Evolutionary conservation across 768 basidiomycete genomes (phyloP), one percentile per base, ranked within the genome.

Genomic region (Phaffia australis): DNA sequence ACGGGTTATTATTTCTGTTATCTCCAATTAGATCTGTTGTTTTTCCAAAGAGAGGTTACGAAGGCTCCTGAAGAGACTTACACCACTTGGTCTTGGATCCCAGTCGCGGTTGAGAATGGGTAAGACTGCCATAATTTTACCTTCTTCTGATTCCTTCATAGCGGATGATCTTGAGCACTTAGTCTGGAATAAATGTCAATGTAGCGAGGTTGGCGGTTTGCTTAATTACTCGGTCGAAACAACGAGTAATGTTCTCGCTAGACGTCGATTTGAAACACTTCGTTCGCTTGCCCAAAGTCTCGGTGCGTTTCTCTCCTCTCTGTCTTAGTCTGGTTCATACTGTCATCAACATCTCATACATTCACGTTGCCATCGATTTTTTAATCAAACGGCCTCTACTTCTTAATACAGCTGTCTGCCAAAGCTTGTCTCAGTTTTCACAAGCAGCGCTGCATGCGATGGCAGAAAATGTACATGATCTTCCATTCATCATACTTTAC

Each of bases 31-130:
- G 66, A 67, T 49, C 66, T 67, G 27, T 61, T 67, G n/a, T 67
- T 67, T 50, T 61, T 67, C 52, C 55, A 67, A 27, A 16, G 66
- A 35, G 54, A 62, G 16, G 55, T 61, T 4, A 56, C 59, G 25
- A 57, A 55, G 19, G 55, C 54, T n/a, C 60, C 60, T 2, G 66
- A 67, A 30, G 66, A 67, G 30, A 57, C 55, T 0, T 67, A 50
- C 19, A 55, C 56, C 29, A 55, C 23, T 7, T 63, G 62, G 62
- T 14, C 25, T 25, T 48, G 7, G 35, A 14, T n/a, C 27, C 27
- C 18, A 23, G 35, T 42, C 35, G 35, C 35, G 35, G 11, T 42
- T 42, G 35, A 42, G 35, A 42, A 42, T 42, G 35, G 35, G 35
- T 42, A 42, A 42, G 35, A 42, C 35, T 42, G 35, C 4, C 35